phyloP scores from a whole-genome alignment of 129 eudicot species.

The Tagetes erecta region DNA sequence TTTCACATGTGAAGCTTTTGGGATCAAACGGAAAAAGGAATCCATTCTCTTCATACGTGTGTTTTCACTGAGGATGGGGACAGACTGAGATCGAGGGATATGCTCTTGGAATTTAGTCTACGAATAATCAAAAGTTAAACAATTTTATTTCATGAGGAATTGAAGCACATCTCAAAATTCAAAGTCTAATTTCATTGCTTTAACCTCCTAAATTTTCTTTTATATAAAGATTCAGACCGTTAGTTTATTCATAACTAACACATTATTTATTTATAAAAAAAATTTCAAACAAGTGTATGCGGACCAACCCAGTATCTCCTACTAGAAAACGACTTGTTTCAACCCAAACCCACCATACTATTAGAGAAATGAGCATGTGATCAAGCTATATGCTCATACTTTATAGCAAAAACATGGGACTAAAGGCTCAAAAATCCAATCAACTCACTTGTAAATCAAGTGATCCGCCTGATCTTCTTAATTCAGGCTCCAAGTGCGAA shows the following conservation, averaged over 20 bases:
- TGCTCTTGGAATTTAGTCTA: conserved; percentile 49
- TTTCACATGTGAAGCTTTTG: conserved; percentile 53
- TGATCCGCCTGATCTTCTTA: conserved; percentile 41
- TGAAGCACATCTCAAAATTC: background rate
- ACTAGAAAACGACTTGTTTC: background rate
- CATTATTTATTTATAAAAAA: background rate
- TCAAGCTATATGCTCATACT: background rate
- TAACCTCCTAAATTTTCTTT: background rate
- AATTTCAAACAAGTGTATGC: background rate
- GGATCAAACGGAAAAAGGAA: conserved; percentile 73
- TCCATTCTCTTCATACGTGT: conserved; percentile 40
- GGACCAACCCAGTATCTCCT: background rate
- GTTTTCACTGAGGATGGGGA: conserved; percentile 55
- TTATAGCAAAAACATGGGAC: conserved; percentile 13
- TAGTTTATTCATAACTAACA: background rate
- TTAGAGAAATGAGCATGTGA: background rate
- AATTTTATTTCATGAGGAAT: background rate
- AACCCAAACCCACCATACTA: background rate
- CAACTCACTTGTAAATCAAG: conserved; percentile 48
- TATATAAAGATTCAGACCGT: background rate
- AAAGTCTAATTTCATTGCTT: background rate
- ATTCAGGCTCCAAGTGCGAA: conserved; percentile 42
- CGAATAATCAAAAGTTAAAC: conserved; percentile 17
- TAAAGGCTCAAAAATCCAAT: background rate
- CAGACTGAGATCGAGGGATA: conserved; percentile 70